Conservation (phyloP, 176 grass and related monocot species). For the Stipa capillata region DNA sequence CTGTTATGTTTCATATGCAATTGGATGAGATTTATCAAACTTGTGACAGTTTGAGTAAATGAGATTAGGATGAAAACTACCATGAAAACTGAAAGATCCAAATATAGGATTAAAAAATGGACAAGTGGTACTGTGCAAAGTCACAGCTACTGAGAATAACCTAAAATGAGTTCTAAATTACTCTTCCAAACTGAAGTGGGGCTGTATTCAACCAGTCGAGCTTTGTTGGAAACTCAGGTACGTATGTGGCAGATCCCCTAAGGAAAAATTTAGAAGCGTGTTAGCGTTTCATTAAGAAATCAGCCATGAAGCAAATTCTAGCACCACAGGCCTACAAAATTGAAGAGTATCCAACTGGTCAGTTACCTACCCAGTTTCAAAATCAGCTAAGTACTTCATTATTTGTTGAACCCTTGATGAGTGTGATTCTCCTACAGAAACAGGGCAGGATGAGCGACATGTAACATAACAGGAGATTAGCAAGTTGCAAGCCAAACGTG, state of each 20-base stretch:
- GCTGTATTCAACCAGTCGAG: conserved; percentile 95
- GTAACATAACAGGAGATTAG: not conserved
- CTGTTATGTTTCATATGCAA: not conserved
- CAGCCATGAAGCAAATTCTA: not conserved
- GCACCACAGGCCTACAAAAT: conserved; percentile 7
- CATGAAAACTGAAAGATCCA: not conserved
- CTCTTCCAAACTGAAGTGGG: conserved; percentile 89
- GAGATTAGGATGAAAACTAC: not conserved
- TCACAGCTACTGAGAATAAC: conserved; percentile 34
- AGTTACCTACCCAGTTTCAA: conserved; percentile 66
- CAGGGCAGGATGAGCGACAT: conserved; percentile 18
- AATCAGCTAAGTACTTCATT: conserved; percentile 86
- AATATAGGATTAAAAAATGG: not conserved
- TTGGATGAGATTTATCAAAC: not conserved
- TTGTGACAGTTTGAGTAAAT: not conserved
- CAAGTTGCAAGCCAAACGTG: not conserved
- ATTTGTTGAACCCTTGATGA: conserved; percentile 81
- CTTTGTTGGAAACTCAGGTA: conserved; percentile 89
- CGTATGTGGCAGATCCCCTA: conserved; percentile 64
- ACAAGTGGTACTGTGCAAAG: not conserved
- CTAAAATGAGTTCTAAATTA: conserved; percentile 60
- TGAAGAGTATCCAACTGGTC: conserved; percentile 17
- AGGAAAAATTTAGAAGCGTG: conserved; percentile 20
- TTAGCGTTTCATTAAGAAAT: conserved; percentile 20
- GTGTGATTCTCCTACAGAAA: conserved; percentile 51